Evolutionary conservation across 2,329 filamentous ascomycete species (phyloP), one percentile per base, ranked within the genome.

Genomic region (Diaporthe sp.): DNA sequence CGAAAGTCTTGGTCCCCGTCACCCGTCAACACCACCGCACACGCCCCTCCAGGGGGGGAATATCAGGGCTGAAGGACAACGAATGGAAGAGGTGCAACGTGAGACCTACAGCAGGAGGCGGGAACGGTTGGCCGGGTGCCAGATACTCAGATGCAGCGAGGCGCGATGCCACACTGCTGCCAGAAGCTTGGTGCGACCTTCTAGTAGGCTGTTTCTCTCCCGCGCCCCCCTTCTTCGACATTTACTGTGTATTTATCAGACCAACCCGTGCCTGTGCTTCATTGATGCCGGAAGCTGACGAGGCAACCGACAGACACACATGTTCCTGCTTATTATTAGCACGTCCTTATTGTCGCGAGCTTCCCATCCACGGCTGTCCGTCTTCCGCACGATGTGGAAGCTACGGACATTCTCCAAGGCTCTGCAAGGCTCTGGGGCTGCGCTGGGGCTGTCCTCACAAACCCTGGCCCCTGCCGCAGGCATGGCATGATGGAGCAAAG

Each of bases 51-150:
- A 25, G n/a, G 22, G 25, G 31, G 19, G 44, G 39, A 44, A 70
- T 28, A 25, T 57, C 74, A 71, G 65, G 74, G 74, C 74, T 76
- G 74, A 71, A 58, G 44, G 25, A 60, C 61, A 60, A 65, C 58
- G 53, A 72, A 61, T 62, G 70, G 51, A 39, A 58, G 42, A 57
- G 42, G 8, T 19, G 31, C 46, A 39, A 58, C 51, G 60, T 72
- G 61, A 67, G 65, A 68, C 65, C 65, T 53, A 68, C 65, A 53
- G 22, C 22, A 68, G 46, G 25, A 37, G n/a, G 46, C 61, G 57
- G 71, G 62, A 44, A 72, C 55, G 19, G 62, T 71, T 74, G 71
- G 49, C 72, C 49, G 51, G 71, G 58, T 44, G 51, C 73, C 68
- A 75, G 58, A 58, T 49, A 53, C 58, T 53, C 39, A 53, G 62